Percentiles rank a stretch among this genome's conserved stretches.
Conservation (phyloP, 495 filamentous ascomycete species). For the Penicillium robsamsonii region DNA sequence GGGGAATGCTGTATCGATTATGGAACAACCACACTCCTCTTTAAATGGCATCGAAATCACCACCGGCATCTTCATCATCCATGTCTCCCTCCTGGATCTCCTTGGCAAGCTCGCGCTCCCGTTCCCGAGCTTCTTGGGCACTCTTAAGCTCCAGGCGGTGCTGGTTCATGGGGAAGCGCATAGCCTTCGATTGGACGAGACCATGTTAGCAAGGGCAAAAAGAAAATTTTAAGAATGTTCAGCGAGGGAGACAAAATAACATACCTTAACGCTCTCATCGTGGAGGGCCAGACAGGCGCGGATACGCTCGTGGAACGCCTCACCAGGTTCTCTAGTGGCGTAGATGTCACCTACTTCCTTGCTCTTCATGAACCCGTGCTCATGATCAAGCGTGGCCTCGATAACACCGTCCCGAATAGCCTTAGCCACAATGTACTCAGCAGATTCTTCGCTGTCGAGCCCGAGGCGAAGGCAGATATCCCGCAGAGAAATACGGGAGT, state of each 20-base stretch:
- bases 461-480: slow-evolving; percentile 95
- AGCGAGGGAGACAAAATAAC: slow-evolving; percentile 16
- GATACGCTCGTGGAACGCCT: slow-evolving; percentile 96
- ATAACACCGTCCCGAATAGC: slow-evolving; percentile 98
- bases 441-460: slow-evolving; percentile 90
- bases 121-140: slow-evolving; percentile 92
- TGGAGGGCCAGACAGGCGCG: slow-evolving; percentile 84
- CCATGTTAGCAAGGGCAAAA: slow-evolving; percentile 20
- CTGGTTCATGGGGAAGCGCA: slow-evolving; percentile 99
- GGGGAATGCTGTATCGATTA: slow-evolving; percentile 24
- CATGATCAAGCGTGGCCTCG: slow-evolving; percentile 89
- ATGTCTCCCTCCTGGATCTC: slow-evolving; percentile 98
- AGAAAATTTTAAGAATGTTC: background rate
- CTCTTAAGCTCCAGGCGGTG: slow-evolving; percentile 97
- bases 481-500: slow-evolving; percentile 93
- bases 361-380: slow-evolving; percentile 97
- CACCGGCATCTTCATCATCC: slow-evolving; percentile 95
- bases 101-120: slow-evolving; percentile 95
- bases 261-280: slow-evolving; percentile 96
- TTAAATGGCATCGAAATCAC: slow-evolving; percentile 97
- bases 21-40: slow-evolving; percentile 9
- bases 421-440: slow-evolving; percentile 98
- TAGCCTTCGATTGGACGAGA: slow-evolving; percentile 57
- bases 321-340: slow-evolving; percentile 89
- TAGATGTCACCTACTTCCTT: slow-evolving; percentile 95